Percentiles rank a stretch among this genome's conserved stretches.
Evolutionary conservation across 169 alveolate genomes (phyloP).

Genomic region (Plasmodium inui): DNA sequence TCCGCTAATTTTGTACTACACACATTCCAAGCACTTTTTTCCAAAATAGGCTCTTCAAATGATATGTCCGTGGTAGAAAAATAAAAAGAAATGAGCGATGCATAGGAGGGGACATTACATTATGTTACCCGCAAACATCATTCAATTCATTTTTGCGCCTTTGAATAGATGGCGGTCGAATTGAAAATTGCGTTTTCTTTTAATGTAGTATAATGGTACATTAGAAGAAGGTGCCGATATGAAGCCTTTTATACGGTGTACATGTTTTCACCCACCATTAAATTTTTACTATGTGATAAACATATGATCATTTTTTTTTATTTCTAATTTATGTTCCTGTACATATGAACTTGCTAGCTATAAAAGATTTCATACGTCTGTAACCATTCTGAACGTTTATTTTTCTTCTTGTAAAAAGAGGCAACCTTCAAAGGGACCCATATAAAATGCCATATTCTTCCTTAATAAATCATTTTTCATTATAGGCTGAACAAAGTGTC

Average conservation of each 20-base stretch:
- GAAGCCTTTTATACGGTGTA: background rate
- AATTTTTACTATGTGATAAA: background rate
- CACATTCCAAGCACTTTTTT: background rate
- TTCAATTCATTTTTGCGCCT: background rate
- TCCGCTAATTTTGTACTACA: background rate
- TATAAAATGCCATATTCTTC: background rate
- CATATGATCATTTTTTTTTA: background rate
- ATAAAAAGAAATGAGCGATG: background rate
- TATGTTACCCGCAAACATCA: background rate
- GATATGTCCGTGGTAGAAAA: background rate
- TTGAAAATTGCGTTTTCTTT: background rate
- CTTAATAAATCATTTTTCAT: background rate
- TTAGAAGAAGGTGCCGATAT: background rate
- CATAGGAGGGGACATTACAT: background rate
- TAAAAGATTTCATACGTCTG: background rate
- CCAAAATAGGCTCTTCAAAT: background rate
- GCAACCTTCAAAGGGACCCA: background rate
- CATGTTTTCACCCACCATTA: background rate
- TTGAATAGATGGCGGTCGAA: background rate
- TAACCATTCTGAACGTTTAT: background rate
- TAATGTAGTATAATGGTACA: background rate
- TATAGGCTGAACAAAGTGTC: background rate
- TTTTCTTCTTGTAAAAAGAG: background rate
- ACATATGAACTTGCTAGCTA: background rate
- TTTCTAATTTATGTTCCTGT: background rate